These are phyloP conservation scores for Candida vartiovaarae DNA, from an alignment of 805 yeast species.

Conservation along the genomic window DNA sequence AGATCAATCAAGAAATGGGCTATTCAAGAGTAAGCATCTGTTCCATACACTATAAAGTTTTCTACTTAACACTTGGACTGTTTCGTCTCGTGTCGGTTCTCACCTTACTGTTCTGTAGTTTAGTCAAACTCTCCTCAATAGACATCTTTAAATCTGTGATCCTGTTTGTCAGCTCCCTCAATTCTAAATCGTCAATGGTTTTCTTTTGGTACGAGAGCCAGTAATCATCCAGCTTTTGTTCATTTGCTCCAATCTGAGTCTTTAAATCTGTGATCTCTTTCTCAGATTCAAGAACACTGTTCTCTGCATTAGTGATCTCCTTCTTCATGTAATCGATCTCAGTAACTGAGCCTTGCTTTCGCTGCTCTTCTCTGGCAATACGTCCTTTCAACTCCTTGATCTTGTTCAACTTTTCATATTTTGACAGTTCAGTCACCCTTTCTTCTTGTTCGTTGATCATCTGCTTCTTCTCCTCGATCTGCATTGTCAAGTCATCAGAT, in stretches of 20 bases:
- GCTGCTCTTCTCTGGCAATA: constrained; percentile 35
- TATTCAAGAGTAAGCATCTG: constrained; percentile 6
- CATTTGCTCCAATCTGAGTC: constrained; percentile 5
- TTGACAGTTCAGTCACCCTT: constrained; percentile 24
- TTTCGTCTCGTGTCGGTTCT: constrained; percentile 15
- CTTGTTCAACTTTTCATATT: constrained; percentile 18
- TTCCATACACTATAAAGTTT: too few species aligned
- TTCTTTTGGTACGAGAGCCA: constrained; percentile 15
- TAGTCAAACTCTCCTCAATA: constrained; percentile 17
- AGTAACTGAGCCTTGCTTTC: constrained; percentile 39
- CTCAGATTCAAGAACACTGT: constrained; percentile 41
- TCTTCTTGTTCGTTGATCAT: constrained; percentile 23
- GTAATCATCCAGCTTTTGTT: constrained; percentile 10
- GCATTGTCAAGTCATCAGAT: constrained; percentile 21
- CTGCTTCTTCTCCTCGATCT: constrained; percentile 20
- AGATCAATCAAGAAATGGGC: constrained; percentile 38
- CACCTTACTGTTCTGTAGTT: constrained; percentile 13
- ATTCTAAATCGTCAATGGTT: constrained; percentile 9
- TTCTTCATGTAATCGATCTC: constrained; percentile 59
- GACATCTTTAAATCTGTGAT: constrained; percentile 8
- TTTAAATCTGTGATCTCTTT: constrained; percentile 22
- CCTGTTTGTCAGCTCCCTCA: constrained; percentile 9
- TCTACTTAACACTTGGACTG: constrained; percentile 11
- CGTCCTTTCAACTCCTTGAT: constrained; percentile 41
- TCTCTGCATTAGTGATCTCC: constrained; percentile 49